phyloP scores from a whole-genome alignment of 257 asterid species.

The Eucommia ulmoides region DNA sequence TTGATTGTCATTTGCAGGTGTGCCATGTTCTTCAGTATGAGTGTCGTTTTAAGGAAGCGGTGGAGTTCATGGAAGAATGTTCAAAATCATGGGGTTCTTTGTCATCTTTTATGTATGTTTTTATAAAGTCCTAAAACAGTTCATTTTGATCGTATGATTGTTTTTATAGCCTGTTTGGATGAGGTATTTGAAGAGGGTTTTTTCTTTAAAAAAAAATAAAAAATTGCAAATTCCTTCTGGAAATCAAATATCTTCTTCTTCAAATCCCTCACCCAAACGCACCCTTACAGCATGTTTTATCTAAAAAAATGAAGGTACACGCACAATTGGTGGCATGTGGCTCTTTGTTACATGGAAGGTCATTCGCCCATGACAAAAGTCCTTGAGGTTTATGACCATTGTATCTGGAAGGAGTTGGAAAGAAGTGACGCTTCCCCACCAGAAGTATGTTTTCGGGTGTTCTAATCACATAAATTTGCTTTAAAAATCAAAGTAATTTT shows the following conservation, averaged over 20 bases:
- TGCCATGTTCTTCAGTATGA: slow-evolving; percentile 87
- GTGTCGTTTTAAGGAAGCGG: slow-evolving; percentile 90
- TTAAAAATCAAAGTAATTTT: no score
- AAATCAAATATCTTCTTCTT: no score
- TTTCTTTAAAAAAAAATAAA: no score
- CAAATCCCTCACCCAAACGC: no score
- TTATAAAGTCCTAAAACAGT: no score
- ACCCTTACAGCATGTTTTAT: neutral
- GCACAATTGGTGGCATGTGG: slow-evolving; percentile 99
- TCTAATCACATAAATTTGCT: no score
- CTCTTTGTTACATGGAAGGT: slow-evolving; percentile 86
- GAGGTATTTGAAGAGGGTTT: no score
- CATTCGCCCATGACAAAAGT: slow-evolving; percentile 55
- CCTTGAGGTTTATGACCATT: slow-evolving; percentile 50
- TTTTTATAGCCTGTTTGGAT: no score
- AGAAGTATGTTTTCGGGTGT: slow-evolving; percentile 36
- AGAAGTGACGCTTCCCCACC: slow-evolving; percentile 53
- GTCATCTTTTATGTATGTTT: slow-evolving; percentile 76
- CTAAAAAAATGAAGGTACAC: slow-evolving; percentile 43
- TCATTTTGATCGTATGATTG: no score
- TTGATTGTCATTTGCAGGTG: slow-evolving; percentile 44
- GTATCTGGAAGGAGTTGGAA: slow-evolving; percentile 76
- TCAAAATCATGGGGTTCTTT: slow-evolving; percentile 69
- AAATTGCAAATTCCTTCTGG: no score
- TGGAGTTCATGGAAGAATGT: slow-evolving; percentile 71